phyloP scores from a whole-genome alignment of 2,329 filamentous ascomycete genomes.

The Aspergillus sp. region DNA sequence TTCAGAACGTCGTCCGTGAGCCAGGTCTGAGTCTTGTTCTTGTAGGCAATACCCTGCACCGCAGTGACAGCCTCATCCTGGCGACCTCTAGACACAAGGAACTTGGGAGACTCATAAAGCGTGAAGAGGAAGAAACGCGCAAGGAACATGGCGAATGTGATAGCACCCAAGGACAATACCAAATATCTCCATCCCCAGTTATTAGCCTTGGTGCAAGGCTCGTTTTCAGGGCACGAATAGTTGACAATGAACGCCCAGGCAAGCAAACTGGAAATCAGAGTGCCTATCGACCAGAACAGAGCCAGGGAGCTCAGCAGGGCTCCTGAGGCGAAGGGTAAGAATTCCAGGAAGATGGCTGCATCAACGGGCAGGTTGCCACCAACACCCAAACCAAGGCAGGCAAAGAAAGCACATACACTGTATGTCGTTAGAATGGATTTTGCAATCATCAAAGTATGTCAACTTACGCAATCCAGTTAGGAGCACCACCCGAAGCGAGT shows the following conservation, averaged over 20 bases:
- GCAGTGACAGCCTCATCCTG: slow-evolving; percentile 73
- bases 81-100: slow-evolving; percentile 64
- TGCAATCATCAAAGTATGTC: slow-evolving; percentile 2
- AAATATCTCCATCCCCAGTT: slow-evolving; percentile 68
- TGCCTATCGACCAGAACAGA: slow-evolving; percentile 76
- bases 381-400: slow-evolving; percentile 59
- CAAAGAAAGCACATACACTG: slow-evolving; percentile 52
- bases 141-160: slow-evolving; percentile 67
- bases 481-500: slow-evolving; percentile 59
- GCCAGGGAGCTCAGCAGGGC: slow-evolving; percentile 67
- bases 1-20: slow-evolving; percentile 63
- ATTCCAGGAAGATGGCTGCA: slow-evolving; percentile 74
- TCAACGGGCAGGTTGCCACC: slow-evolving; percentile 75
- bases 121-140: slow-evolving; percentile 71
- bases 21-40: slow-evolving; percentile 64
- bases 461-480: slow-evolving; percentile 53
- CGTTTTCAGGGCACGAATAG: slow-evolving; percentile 45
- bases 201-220: slow-evolving; percentile 42
- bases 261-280: slow-evolving; percentile 48
- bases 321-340: slow-evolving; percentile 63
- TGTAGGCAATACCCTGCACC: slow-evolving; percentile 67
- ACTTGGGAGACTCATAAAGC: slow-evolving; percentile 81
- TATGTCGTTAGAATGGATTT: slow-evolving; percentile 12
- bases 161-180: slow-evolving; percentile 59
- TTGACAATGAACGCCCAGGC: slow-evolving; percentile 70